Evolutionary conservation across 805 yeast genomes (phyloP), one percentile per base, ranked within the genome.

Genomic region (Kazachstania psychrophila): DNA sequence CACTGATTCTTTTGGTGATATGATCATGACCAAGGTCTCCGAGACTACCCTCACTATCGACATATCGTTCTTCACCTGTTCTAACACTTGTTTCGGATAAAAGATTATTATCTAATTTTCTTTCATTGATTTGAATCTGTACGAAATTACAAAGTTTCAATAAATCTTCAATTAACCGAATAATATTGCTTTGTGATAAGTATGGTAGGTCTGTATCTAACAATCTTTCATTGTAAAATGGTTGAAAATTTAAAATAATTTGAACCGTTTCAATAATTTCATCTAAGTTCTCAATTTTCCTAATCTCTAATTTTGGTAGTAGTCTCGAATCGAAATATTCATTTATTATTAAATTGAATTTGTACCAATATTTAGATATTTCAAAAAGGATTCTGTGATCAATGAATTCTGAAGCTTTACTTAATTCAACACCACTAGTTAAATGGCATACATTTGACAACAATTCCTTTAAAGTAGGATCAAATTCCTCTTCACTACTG

Each of bases 321-420:
- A 37, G 18, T 6, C 23, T n/a, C 5, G 32, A 15, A 10, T 17
- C 32, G 18, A 37, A 37, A 12, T 26, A 37, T 18, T 31, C 36
- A 11, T 31, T 19, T 3, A 37, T 28, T 13, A 37, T 14, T 3
- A 23, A 16, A 15, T 33, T 38, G 15, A 46, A 45, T 28, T 43
- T 43, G 32, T 43, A 48, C 54, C 54, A 49, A 18, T 34, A 36
- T 16, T 31, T 27, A 1, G 52, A 44, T 8, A 41, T 34, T 4
- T 37, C 32, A 3, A 13, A 23, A 12, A 41, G 17, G 31, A 22
- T 23, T 4, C n/a, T 10, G 5, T 24, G 29, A 15, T 23, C 19
- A 9, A 35, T 24, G 10, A 23, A 19, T 11, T 23, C 14, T 1
- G 17, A 5, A 2, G 23, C 27, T 9, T 33, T 28, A 10, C 22